Conservation (phyloP, 1,284 basidiomycete genomes). For the Ustilago bromivora region DNA sequence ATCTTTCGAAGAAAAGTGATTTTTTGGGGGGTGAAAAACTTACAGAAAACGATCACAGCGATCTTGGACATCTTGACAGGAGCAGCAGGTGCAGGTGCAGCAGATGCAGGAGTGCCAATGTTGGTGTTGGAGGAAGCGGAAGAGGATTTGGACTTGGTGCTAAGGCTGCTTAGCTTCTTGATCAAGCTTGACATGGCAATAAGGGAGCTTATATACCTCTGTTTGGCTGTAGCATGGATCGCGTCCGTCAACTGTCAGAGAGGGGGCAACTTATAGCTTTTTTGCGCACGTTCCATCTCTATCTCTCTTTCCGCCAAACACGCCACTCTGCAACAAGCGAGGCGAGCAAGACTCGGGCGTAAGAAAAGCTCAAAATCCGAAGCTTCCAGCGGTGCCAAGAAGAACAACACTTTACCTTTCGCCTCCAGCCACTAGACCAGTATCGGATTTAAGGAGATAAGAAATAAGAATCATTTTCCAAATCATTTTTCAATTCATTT, state of each 20-base stretch:
- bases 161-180: constrained; percentile 42
- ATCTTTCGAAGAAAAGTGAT: background rate
- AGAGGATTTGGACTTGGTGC: constrained; percentile 46
- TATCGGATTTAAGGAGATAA: background rate
- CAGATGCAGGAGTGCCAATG: constrained; percentile 14
- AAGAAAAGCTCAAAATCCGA: constrained; percentile 1
- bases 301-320: background rate
- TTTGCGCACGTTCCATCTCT: background rate
- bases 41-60: constrained; percentile 51
- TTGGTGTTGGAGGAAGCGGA: constrained; percentile 24
- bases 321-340: background rate
- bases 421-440: no score
- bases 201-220: background rate
- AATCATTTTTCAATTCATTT: no score
- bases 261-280: background rate
- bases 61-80: constrained; percentile 56
- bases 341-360: background rate
- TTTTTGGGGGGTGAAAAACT: background rate
- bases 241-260: background rate
- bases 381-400: background rate
- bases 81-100: constrained; percentile 25
- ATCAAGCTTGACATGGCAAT: constrained; percentile 39
- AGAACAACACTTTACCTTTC: no score
- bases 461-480: no score
- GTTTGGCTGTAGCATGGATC: background rate